Base-by-base conservation (phyloP, 495 filamentous ascomycete species). In the Podospora bellae-mahoneyi region DNA sequence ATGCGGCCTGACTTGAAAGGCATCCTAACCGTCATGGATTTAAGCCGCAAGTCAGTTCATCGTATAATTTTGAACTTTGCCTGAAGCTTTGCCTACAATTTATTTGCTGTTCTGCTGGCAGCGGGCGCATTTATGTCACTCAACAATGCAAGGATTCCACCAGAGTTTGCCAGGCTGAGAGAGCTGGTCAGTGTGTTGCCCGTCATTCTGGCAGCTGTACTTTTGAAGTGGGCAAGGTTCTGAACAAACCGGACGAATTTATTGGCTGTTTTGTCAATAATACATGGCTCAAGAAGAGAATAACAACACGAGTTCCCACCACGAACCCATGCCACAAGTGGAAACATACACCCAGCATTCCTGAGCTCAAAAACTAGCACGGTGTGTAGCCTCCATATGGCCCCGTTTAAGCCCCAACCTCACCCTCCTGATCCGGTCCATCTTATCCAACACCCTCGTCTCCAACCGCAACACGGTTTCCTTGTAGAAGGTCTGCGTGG, bases 151-250 rank as follows among this genome's bases (percentile, higher is more conserved):
- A 79, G 89, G 53, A 91, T 95, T 75, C 85, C 88, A 28, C 91
- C 92, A 0, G 76, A 85, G 74, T 94, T 85, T 83, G 91, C 92
- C 0, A 91, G 90, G 0, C 72, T 93, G 30, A 92, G 91, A 0
- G 91, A 94, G 81, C 68, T 93, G 27, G 89, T 92, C 2, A 94
- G 91, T 72, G 89, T 94, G 0, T 64, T 92, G 72, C 92, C 91
- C 2, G 90, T 94, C 10, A 82, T 95, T 74, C 68, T 81, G 6
- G 84, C 88, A 61, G 89, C 81, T 4, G 30, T 67, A 30, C 26
- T 68, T 54, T 15, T 76, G 68, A 44, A 56, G 27, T 70, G 71
- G 72, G 63, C 59, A 27, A 69, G 34, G 65, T 23, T 23, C 1
- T 23, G 23, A 23, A 23, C 23, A 23, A 23, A 23, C 23, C 23